A percentile compares a stretch with the other conserved stretches of the same genome.
phyloP scores from a whole-genome alignment of 2,329 filamentous ascomycete genomes.

The Pseudocercospora fuligena region DNA sequence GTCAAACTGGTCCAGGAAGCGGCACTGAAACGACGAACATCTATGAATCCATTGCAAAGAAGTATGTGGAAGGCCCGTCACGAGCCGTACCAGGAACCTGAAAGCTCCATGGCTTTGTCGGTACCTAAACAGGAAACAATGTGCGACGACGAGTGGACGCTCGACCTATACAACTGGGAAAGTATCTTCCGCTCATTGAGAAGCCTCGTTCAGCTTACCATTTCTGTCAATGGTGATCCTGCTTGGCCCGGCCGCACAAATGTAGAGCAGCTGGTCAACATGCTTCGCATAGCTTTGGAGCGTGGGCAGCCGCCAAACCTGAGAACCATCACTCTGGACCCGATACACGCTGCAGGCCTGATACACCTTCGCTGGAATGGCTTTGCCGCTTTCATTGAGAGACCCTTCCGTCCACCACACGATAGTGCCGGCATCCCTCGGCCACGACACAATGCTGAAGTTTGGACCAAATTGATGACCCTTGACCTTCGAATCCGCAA shows the following conservation, averaged over 20 bases:
- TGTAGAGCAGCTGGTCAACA: slow-evolving; percentile 34
- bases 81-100: slow-evolving; percentile 1
- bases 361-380: slow-evolving; percentile 41
- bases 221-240: slow-evolving; percentile 36
- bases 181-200: slow-evolving; percentile 30
- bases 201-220: slow-evolving; percentile 27
- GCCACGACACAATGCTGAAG: background rate
- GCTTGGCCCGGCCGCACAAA: slow-evolving; percentile 37
- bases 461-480: slow-evolving; percentile 36
- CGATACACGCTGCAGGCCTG: slow-evolving; percentile 40
- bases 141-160: background rate
- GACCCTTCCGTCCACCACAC: slow-evolving; percentile 12
- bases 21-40: background rate
- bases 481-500: slow-evolving; percentile 38
- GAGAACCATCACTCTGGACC: slow-evolving; percentile 30
- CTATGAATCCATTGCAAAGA: slow-evolving; percentile 2
- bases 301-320: slow-evolving; percentile 26
- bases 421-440: background rate
- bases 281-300: slow-evolving; percentile 38
- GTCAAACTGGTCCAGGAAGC: background rate
- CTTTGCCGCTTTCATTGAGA: slow-evolving; percentile 32
- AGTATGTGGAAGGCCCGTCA: slow-evolving; percentile 5
- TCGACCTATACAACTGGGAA: slow-evolving; percentile 26
- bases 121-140: background rate
- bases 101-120: background rate